Evolutionary conservation across 768 basidiomycete species (phyloP).

Genomic region (Pleurotus ostreatus): DNA sequence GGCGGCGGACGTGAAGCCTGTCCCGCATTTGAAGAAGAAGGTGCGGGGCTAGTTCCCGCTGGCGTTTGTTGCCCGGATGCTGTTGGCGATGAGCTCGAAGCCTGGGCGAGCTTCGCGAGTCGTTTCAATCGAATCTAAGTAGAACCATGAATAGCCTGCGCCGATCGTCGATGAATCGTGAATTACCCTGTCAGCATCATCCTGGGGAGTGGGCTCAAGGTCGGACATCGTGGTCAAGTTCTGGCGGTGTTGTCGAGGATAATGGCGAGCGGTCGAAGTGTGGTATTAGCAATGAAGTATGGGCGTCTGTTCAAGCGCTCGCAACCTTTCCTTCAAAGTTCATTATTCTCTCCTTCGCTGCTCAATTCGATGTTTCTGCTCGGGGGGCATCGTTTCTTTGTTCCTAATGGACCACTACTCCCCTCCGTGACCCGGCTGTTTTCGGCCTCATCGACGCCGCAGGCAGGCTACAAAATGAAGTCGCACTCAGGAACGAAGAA

Average conservation of each 20-base stretch:
- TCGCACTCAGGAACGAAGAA: constrained; percentile 81
- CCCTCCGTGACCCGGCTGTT: constrained; percentile 38
- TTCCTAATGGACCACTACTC: constrained; percentile 11
- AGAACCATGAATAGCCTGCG: constrained; percentile 8
- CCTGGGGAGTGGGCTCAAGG: constrained; percentile 49
- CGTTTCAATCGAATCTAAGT: constrained; percentile 87
- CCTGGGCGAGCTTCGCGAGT: constrained; percentile 71
- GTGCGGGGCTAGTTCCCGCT: constrained; percentile 18
- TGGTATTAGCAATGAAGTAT: too few relatives aligned
- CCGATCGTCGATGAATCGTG: background rate
- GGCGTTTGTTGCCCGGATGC: constrained; percentile 26
- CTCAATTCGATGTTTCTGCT: background rate
- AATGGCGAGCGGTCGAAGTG: too few relatives aligned
- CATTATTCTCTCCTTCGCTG: background rate
- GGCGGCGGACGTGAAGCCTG: constrained; percentile 18
- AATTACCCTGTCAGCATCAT: constrained; percentile 79
- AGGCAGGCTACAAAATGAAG: constrained; percentile 75
- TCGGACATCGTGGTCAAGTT: constrained; percentile 29
- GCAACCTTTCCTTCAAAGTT: background rate
- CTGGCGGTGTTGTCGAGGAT: background rate
- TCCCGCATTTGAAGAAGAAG: constrained; percentile 5
- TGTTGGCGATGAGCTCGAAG: constrained; percentile 33
- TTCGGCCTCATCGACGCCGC: constrained; percentile 50
- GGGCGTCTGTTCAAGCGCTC: too few relatives aligned
- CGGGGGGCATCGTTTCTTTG: background rate